Evolutionary conservation across 352 stramenopile species (phyloP).

Genomic region (Ochromonadaceae sp.): DNA sequence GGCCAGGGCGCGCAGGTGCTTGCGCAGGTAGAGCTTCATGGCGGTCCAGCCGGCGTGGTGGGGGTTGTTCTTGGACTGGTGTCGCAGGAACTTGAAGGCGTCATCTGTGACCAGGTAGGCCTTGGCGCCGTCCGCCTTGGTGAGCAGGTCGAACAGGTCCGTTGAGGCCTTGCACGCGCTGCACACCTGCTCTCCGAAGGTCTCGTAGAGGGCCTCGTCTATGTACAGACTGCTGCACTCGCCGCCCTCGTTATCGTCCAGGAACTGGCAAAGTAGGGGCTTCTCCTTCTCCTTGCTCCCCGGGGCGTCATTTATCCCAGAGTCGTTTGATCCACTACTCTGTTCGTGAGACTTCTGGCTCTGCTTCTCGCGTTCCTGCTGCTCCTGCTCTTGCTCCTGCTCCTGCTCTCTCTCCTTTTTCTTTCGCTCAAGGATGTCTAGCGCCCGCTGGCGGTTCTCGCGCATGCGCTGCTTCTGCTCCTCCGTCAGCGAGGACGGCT

Average conservation of each 20-base stretch:
- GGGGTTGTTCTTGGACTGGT: not conserved
- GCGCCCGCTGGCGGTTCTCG: no score
- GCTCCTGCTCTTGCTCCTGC: no score
- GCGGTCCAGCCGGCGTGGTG: not conserved
- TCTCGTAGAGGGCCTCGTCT: not conserved
- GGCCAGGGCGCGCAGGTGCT: not conserved
- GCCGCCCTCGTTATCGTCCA: not conserved
- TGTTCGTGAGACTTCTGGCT: no score
- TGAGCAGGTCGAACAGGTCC: not conserved
- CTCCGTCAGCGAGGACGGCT: no score
- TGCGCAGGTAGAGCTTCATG: slow-evolving; percentile 14
- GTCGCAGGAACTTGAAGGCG: not conserved
- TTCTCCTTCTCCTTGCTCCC: no score
- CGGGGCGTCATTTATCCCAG: no score
- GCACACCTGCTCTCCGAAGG: slow-evolving; percentile 5
- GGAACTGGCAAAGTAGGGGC: no score
- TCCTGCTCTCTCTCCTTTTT: no score
- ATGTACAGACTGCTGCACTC: not conserved
- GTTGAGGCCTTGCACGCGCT: not conserved
- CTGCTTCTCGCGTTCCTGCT: no score
- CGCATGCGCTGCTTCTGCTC: no score
- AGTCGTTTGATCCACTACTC: no score
- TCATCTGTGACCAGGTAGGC: not conserved
- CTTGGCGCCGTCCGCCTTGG: not conserved
- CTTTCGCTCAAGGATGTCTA: no score